Conservation (phyloP, 2,329 filamentous ascomycete species). For the Pestalotiopsis sp. region DNA sequence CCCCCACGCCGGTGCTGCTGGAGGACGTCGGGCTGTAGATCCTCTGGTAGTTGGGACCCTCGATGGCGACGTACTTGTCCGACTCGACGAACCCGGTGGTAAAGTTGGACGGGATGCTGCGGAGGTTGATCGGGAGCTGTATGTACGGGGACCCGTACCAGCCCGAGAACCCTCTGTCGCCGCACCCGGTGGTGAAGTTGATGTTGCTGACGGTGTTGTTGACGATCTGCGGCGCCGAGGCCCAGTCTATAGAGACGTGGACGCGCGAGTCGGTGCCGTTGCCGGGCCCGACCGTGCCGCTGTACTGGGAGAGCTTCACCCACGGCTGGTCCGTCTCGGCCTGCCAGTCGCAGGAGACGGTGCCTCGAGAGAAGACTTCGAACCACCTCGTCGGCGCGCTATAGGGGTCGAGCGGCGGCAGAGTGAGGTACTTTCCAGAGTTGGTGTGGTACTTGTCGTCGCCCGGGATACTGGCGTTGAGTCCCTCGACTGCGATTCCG, state of each 20-base stretch:
- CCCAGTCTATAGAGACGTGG: conserved; percentile 60
- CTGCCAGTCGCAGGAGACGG: conserved; percentile 53
- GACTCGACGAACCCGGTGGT: conserved; percentile 63
- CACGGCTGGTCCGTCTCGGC: conserved; percentile 51
- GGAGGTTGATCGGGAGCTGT: conserved; percentile 56
- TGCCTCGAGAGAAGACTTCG: conserved; percentile 65
- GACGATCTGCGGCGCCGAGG: conserved; percentile 33
- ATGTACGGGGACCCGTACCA: conserved; percentile 45
- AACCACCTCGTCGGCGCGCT: conserved; percentile 60
- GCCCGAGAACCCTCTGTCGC: conserved; percentile 28
- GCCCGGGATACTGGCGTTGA: conserved; percentile 68
- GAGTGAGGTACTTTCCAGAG: conserved; percentile 52
- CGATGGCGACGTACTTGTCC: conserved; percentile 58
- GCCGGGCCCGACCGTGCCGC: conserved; percentile 50
- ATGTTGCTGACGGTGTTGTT: conserved; percentile 51
- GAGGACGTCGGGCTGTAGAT: conserved; percentile 32
- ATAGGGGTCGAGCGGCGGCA: conserved; percentile 62
- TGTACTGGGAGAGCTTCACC: conserved; percentile 51
- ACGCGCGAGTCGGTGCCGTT: conserved; percentile 54
- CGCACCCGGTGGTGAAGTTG: conserved; percentile 45
- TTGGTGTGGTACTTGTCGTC: conserved; percentile 65
- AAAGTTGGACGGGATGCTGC: conserved; percentile 52
- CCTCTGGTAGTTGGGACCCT: conserved; percentile 54
- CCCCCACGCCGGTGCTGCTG: conserved; percentile 28
- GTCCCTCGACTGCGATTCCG: conserved; percentile 65